Base-by-base conservation (phyloP, 805 yeast species). In the Candida michaelii region DNA sequence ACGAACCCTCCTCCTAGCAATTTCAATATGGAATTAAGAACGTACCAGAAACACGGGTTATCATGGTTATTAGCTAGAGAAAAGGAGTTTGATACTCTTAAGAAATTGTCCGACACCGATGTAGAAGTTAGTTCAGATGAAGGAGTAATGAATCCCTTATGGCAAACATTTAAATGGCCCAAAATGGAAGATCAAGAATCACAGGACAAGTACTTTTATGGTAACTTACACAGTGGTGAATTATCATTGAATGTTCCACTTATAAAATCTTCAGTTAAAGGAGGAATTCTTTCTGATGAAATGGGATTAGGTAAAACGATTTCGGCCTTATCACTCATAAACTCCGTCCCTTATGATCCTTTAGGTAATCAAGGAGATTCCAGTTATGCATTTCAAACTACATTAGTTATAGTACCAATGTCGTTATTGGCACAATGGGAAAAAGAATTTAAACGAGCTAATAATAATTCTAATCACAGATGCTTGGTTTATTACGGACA, bases 281-380 rank as follows among this genome's bases (percentile, higher is more conserved):
- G 98, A 27, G 98, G 98, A 2, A 85, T 90, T 15, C 65, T 90
- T 12, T 96, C 97, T 0, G 98, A 90, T 65, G 98, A 90, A 60
- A 90, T 90, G 98, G 98, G 98, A 0, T 70, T 90, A 7, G 98
- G 98, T 32, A 90, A 90, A 58, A 90, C 98, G 0, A 85, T 90
- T 17, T 85, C 96, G 1, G 80, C 95, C 0, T 62, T 89, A 40
- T 76, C 97, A 0, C 63, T 91, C 37, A 71, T 90, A 10, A 79
- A 84, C 43, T 73, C 87, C 0, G 81, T 74, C 8, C 86, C 89
- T 0, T 59, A 52, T 35, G 90, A 85, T 53, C 32, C 44, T 21
- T 25, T 31, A 30, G 39, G 59, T 53, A 29, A 36, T 17, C 48
- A 44, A 5, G 40, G 27, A 13, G 43, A 33, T 23, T 16, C 36